Percentiles rank a stretch among this genome's conserved stretches.
Evolutionary conservation across 2,329 filamentous ascomycete genomes (phyloP).

Genomic region (Colletotrichum costaricense): DNA sequence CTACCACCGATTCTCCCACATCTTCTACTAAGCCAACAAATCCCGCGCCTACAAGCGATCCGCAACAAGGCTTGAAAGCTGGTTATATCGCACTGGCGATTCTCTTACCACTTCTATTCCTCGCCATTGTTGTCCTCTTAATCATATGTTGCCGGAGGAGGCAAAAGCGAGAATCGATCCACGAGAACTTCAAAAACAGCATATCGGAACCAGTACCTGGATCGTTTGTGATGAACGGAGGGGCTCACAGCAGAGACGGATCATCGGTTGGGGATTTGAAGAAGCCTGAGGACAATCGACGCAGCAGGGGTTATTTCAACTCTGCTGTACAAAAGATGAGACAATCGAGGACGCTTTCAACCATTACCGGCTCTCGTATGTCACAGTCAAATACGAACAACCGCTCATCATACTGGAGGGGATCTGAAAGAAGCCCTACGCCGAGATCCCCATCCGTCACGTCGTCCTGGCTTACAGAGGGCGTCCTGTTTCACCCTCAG

Average conservation of each 20-base stretch:
- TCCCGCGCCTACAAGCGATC: slow-evolving; percentile 33
- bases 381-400: slow-evolving; percentile 26
- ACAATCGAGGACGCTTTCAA: slow-evolving; percentile 33
- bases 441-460: slow-evolving; percentile 20
- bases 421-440: slow-evolving; percentile 18
- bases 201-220: slow-evolving; percentile 47
- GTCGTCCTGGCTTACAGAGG: slow-evolving; percentile 28
- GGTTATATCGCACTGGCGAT: slow-evolving; percentile 34
- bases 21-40: slow-evolving; percentile 40
- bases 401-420: slow-evolving; percentile 28
- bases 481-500: slow-evolving; percentile 13
- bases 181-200: slow-evolving; percentile 38
- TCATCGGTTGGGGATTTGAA: slow-evolving; percentile 37
- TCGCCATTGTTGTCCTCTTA: slow-evolving; percentile 31
- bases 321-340: slow-evolving; percentile 30
- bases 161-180: slow-evolving; percentile 23
- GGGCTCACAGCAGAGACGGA: slow-evolving; percentile 26
- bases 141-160: slow-evolving; percentile 43
- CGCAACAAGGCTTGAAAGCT: slow-evolving; percentile 12
- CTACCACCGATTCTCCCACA: slow-evolving; percentile 39
- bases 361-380: slow-evolving; percentile 30
- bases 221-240: slow-evolving; percentile 42
- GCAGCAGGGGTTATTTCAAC: slow-evolving; percentile 31
- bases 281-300: slow-evolving; percentile 35
- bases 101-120: slow-evolving; percentile 26